Evolutionary conservation across 2,329 filamentous ascomycete genomes (phyloP).

Genomic region (Cordyceps cateniannulata): DNA sequence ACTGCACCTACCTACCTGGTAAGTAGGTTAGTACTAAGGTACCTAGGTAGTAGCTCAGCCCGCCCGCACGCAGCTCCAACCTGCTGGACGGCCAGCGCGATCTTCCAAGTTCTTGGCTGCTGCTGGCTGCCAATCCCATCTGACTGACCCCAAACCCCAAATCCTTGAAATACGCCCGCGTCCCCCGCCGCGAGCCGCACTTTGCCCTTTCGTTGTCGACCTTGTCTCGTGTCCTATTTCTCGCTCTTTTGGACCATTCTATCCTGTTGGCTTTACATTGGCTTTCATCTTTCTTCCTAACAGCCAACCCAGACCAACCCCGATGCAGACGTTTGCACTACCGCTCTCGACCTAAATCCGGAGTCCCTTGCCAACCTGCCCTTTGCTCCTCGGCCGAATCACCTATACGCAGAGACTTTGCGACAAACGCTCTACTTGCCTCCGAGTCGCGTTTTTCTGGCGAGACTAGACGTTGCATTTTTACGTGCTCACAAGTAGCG

Average conservation of each 20-base stretch:
- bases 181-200: neutral
- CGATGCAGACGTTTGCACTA: neutral
- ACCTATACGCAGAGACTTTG: neutral
- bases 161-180: conserved; percentile 4
- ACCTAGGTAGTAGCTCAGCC: too few species aligned
- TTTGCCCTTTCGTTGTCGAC: neutral
- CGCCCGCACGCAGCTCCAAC: too few species aligned
- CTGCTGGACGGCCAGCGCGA: neutral
- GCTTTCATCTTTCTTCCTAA: neutral
- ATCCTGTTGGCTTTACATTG: neutral
- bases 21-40: too few species aligned
- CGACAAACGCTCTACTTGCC: neutral
- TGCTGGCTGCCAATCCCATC: conserved; percentile 1
- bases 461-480: neutral
- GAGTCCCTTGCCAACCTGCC: neutral
- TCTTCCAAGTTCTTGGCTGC: neutral
- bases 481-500: neutral
- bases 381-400: neutral
- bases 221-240: neutral
- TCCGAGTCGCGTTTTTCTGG: neutral
- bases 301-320: neutral
- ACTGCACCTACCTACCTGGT: too few species aligned
- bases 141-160: neutral
- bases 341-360: neutral
- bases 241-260: neutral